Evolutionary conservation across 768 basidiomycete species (phyloP), one percentile per base, ranked within the genome.

Genomic region (Lyophyllum decastes): DNA sequence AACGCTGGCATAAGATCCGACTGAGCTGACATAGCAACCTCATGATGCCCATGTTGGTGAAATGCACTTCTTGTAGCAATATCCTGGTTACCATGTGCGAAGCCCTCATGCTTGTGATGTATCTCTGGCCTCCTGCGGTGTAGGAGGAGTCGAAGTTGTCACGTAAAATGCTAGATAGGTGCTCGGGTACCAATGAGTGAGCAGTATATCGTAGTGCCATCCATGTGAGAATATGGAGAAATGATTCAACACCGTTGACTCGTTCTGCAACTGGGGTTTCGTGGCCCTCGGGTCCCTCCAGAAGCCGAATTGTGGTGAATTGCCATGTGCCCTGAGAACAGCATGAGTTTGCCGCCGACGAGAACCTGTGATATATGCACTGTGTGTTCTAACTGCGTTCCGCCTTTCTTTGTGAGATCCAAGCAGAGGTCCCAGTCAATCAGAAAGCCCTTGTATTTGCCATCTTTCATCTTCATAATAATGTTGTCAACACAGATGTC

Each of bases 371-470:
- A 1, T n/a, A 7, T 38, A 17, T 38, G 16, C 49, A 56, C 55
- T 21, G 53, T 45, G n/a, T 47, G 55, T 35, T 50, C 48, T 2
- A 4, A 10, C 26, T 50, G 55, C 24, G 41, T 41, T 54, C 2
- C 55, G 24, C 6, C 38, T 9, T 24, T 19, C 46, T 25, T n/a
- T 17, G 26, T 9, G 14, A 53, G 24, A 34, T 56, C 48, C 21
- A 43, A 33, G 33, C 38, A 43, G 10, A 56, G 43, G 22, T 50
- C 55, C 55, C 55, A 49, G 33, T 56, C 55, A 21, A 50, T 50
- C 17, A 56, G 38, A 24, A 49, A 50, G 19, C 55, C 55, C 7
- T 43, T 21, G 3, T 40, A 2, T 11, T 25, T 24, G 14, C 24
- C 21, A 5, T 34, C 26, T 1, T n/a, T 48, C 9, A 2, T 7